phyloP scores from a whole-genome alignment of 768 basidiomycete genomes.

The Paxillus ammoniavirescens region DNA sequence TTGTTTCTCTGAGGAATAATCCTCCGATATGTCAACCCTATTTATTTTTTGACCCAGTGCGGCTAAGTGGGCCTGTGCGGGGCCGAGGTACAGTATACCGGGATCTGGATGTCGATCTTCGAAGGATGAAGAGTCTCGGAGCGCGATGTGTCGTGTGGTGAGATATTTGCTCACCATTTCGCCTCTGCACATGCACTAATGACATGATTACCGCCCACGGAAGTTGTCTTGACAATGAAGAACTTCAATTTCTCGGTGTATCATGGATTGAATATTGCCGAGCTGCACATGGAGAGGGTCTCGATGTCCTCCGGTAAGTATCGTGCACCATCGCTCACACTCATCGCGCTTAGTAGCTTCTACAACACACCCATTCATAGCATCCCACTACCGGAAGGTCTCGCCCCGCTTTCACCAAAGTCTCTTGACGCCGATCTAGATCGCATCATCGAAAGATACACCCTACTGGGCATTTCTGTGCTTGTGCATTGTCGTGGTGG shows the following conservation, averaged over 20 bases:
- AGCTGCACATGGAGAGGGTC: constrained; percentile 57
- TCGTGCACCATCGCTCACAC: not conserved
- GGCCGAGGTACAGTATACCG: constrained; percentile 83
- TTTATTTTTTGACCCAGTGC: constrained; percentile 41
- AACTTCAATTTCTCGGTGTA: constrained; percentile 82
- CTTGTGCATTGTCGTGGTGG: constrained; percentile 94
- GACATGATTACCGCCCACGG: not conserved
- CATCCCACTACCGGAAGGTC: constrained; percentile 87
- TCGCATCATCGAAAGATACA: constrained; percentile 66
- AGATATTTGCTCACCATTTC: constrained; percentile 13
- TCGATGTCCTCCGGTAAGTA: constrained; percentile 76
- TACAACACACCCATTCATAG: constrained; percentile 36
- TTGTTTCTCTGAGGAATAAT: not conserved
- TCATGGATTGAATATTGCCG: constrained; percentile 77
- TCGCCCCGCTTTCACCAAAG: constrained; percentile 61
- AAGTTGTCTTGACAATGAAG: constrained; percentile 84
- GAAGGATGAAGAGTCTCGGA: constrained; percentile 67
- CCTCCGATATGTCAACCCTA: not conserved
- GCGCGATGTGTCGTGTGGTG: constrained; percentile 85
- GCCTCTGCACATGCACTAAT: not conserved
- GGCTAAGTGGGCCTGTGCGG: constrained; percentile 70
- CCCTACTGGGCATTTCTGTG: constrained; percentile 66
- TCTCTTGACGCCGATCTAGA: constrained; percentile 66
- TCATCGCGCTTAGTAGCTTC: not conserved
- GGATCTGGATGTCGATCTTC: constrained; percentile 74